phyloP scores from a whole-genome alignment of 2,329 filamentous ascomycete species.

The Didymella keratinophila region DNA sequence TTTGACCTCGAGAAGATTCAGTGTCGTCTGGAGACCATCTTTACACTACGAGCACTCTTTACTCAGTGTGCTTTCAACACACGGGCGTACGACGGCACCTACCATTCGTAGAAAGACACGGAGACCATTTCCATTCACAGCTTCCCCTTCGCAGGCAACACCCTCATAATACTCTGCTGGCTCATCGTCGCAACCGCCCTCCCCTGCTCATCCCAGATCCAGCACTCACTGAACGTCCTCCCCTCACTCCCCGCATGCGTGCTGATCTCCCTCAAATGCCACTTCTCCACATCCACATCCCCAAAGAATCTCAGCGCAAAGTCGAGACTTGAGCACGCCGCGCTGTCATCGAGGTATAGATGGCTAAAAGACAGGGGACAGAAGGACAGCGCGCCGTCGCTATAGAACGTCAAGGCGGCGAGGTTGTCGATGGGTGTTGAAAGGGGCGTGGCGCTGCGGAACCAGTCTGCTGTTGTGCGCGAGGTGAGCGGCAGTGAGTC shows the following conservation, averaged over 20 bases:
- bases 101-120: no score
- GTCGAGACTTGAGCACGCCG: conserved; percentile 58
- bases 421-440: conserved; percentile 43
- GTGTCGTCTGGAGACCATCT: no score
- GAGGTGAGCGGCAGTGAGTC: conserved; percentile 49
- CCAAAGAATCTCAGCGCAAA: conserved; percentile 58
- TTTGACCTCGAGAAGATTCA: no score
- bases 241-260: conserved; percentile 52
- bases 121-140: no score
- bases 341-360: conserved; percentile 55
- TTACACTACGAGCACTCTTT: background rate
- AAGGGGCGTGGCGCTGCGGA: conserved; percentile 36
- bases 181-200: conserved; percentile 58
- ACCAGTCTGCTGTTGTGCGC: conserved; percentile 55
- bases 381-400: conserved; percentile 58
- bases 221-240: conserved; percentile 56
- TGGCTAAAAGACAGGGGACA: conserved; percentile 55
- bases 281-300: conserved; percentile 52
- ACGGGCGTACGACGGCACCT: conserved; percentile 20
- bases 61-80: background rate
- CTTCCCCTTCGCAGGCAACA: conserved; percentile 12
- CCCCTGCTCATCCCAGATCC: conserved; percentile 57
- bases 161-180: conserved; percentile 55
- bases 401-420: conserved; percentile 53
- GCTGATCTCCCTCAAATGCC: conserved; percentile 56